A percentile compares a stretch with the other conserved stretches of the same genome.
Conservation (phyloP, 805 yeast genomes). For the Wickerhamomyces tratensis region DNA sequence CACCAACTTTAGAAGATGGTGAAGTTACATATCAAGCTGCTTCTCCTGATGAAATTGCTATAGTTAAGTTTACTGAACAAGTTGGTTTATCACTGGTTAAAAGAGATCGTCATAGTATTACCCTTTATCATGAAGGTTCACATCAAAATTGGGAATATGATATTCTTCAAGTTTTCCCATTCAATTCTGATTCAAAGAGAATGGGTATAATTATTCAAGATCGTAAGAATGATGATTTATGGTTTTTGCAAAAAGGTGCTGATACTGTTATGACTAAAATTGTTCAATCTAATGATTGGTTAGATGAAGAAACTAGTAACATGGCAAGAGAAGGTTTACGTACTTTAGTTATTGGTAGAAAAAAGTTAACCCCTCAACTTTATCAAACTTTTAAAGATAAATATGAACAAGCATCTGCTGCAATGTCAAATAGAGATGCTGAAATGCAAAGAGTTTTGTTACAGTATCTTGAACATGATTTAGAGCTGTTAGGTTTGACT, state of each 20-base stretch:
- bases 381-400: conserved; percentile 56
- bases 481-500: conserved; percentile 84
- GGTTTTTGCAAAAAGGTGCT: conserved; percentile 93
- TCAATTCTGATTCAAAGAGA: conserved; percentile 89
- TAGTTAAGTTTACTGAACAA: conserved; percentile 79
- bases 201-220: conserved; percentile 87
- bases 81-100: conserved; percentile 76
- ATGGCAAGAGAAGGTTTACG: conserved; percentile 98
- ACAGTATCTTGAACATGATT: conserved; percentile 66
- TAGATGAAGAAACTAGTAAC: conserved; percentile 93
- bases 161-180: conserved; percentile 81
- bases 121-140: conserved; percentile 53
- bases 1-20: conserved; percentile 82
- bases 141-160: conserved; percentile 46
- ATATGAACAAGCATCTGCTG: conserved; percentile 63
- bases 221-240: conserved; percentile 50
- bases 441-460: conserved; percentile 60
- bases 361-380: conserved; percentile 42
- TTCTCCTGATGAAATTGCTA: conserved; percentile 97
- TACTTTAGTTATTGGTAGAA: conserved; percentile 89
- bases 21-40: conserved; percentile 88
- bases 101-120: conserved; percentile 73
- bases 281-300: conserved; percentile 86
- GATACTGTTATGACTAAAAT: conserved; percentile 86
- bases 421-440: conserved; percentile 74